phyloP scores from a whole-genome alignment of 1,284 basidiomycete species.

The Sanghuangporus baumii region DNA sequence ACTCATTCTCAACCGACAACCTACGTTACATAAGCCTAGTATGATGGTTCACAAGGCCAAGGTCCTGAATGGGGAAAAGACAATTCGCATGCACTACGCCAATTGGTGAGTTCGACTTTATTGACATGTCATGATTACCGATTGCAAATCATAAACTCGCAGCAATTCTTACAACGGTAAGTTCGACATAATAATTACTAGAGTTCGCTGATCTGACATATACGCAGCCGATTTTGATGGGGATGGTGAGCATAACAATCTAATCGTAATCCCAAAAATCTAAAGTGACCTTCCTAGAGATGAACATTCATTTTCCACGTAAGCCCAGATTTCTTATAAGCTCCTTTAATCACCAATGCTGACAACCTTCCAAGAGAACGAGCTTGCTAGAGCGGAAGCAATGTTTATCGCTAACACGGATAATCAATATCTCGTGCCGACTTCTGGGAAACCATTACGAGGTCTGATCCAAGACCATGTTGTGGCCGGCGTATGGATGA shows the following conservation, averaged over 20 bases:
- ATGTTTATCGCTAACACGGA: conserved; percentile 96
- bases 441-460: conserved; percentile 95
- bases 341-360: conserved; percentile 9
- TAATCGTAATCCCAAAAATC: conserved; percentile 18
- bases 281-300: conserved; percentile 51
- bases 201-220: conserved; percentile 14
- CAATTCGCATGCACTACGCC: conserved; percentile 99
- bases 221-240: conserved; percentile 94
- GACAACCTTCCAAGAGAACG: conserved; percentile 56
- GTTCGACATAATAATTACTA: conserved; percentile 20
- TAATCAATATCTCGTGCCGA: conserved; percentile 98
- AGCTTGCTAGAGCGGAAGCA: conserved; percentile 90
- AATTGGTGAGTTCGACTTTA: conserved; percentile 69
- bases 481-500: conserved; percentile 99
- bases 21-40: conserved; percentile 98
- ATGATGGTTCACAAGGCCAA: conserved; percentile 99
- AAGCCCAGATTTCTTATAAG: conserved; percentile 28
- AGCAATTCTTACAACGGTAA: conserved; percentile 96
- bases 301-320: conserved; percentile 99
- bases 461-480: conserved; percentile 99
- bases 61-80: conserved; percentile 94
- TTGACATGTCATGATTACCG: conserved; percentile 1
- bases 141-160: conserved; percentile 13
- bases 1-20: conserved; percentile 95
- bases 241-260: conserved; percentile 57